A percentile compares a stretch with the other conserved stretches of the same genome.
Evolutionary conservation across 495 filamentous ascomycete genomes (phyloP).

Genomic region (Aspergillus cristatus): DNA sequence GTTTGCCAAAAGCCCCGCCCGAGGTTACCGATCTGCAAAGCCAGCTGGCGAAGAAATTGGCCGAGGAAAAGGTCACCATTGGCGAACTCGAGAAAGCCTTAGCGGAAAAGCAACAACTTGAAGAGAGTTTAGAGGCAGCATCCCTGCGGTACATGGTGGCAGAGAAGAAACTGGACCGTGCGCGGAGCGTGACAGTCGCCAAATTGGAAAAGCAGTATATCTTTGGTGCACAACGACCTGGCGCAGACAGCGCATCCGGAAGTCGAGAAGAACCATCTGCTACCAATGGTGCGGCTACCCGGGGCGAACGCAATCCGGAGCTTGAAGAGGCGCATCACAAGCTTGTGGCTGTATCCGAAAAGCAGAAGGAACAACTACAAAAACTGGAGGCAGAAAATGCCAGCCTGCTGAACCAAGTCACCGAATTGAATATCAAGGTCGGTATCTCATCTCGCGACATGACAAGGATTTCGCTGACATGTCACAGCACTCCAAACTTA

Average conservation of each 20-base stretch:
- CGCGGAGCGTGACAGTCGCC: conserved; percentile 76
- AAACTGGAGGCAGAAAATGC: conserved; percentile 71
- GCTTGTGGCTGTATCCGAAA: conserved; percentile 60
- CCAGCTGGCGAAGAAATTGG: conserved; percentile 63
- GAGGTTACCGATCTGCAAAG: conserved; percentile 64
- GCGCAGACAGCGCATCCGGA: conserved; percentile 41
- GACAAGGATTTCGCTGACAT: conserved; percentile 6
- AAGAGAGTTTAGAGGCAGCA: conserved; percentile 73
- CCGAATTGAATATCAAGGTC: conserved; percentile 53
- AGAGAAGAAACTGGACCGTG: conserved; percentile 85
- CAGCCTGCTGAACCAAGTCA: conserved; percentile 67
- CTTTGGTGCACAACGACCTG: conserved; percentile 46
- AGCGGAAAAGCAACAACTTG: conserved; percentile 72
- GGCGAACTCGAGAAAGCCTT: conserved; percentile 66
- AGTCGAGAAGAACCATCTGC: conserved; percentile 44
- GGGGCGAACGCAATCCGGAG: conserved; percentile 43
- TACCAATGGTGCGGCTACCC: conserved; percentile 46
- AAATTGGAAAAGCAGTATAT: conserved; percentile 88
- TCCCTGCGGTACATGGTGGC: conserved; percentile 88
- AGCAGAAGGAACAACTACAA: conserved; percentile 81
- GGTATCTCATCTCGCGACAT: conserved; percentile 2
- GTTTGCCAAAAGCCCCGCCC: conserved; percentile 35
- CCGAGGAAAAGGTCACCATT: conserved; percentile 70
- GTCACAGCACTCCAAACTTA: conserved; percentile 51
- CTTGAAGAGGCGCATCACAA: conserved; percentile 63